Conservation (phyloP, 345 rosid species). For the Eucalyptus marginata region DNA sequence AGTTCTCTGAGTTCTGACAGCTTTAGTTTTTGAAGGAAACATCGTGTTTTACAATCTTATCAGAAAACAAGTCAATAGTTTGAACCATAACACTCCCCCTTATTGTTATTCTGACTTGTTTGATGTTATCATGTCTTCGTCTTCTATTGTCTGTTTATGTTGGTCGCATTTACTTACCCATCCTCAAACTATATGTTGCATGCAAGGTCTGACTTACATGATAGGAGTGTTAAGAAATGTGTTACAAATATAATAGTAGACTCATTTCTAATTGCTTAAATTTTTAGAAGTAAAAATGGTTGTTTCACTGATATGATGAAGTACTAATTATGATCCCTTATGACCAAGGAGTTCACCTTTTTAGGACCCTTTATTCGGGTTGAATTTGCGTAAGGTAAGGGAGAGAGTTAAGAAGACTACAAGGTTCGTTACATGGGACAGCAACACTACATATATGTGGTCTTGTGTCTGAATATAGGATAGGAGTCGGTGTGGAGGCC, state of each 20-base stretch:
- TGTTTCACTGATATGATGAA: background rate
- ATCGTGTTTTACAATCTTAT: background rate
- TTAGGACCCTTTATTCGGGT: background rate
- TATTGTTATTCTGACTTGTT: background rate
- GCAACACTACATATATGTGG: background rate
- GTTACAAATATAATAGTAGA: background rate
- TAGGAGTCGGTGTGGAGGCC: background rate
- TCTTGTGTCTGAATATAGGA: background rate
- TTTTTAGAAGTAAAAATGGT: background rate
- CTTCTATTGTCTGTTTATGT: background rate
- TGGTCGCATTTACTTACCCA: background rate
- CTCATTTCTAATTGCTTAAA: background rate
- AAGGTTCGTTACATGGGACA: background rate
- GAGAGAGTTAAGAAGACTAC: background rate
- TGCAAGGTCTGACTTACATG: background rate
- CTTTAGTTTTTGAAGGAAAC: background rate
- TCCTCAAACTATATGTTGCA: background rate
- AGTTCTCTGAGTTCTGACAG: background rate
- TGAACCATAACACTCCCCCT: background rate
- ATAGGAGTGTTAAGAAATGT: background rate
- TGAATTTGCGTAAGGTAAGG: background rate
- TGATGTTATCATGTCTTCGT: background rate
- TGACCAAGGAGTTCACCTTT: background rate
- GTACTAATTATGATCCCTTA: background rate
- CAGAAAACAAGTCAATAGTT: background rate